A percentile compares a stretch with the other conserved stretches of the same genome.
Evolutionary conservation across 768 basidiomycete species (phyloP).

Genomic region (Austroboletus festivus): DNA sequence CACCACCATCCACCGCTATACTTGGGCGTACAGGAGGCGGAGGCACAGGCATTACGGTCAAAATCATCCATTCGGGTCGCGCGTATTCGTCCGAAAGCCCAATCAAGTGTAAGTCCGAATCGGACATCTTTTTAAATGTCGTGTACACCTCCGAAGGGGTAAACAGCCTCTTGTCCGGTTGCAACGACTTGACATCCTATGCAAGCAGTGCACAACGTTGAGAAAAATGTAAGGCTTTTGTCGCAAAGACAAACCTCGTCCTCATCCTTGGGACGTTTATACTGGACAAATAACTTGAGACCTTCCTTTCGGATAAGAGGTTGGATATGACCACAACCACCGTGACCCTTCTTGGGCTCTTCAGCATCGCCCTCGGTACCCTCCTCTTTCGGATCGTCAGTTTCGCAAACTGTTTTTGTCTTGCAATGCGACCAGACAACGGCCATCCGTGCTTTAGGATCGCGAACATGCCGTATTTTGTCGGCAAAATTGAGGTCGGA

Average conservation of each 20-base stretch:
- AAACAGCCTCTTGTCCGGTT: constrained; percentile 80
- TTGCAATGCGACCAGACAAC: constrained; percentile 86
- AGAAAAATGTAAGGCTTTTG: background rate
- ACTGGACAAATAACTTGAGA: constrained; percentile 89
- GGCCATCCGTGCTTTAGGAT: constrained; percentile 84
- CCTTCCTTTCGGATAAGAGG: constrained; percentile 92
- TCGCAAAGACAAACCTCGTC: constrained; percentile 71
- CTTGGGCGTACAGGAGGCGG: constrained; percentile 97
- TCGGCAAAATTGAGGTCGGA: constrained; percentile 81
- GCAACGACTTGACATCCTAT: constrained; percentile 76
- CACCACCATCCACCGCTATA: constrained; percentile 95
- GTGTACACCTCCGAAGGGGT: constrained; percentile 88
- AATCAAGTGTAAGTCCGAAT: constrained; percentile 81
- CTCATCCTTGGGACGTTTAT: constrained; percentile 92
- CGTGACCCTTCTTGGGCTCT: constrained; percentile 86
- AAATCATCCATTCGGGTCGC: constrained; percentile 98
- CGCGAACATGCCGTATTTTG: constrained; percentile 82
- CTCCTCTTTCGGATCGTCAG: constrained; percentile 87
- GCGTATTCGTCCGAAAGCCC: constrained; percentile 96
- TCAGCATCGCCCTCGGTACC: constrained; percentile 59
- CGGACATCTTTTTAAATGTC: constrained; percentile 93
- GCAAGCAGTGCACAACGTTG: constrained; percentile 3
- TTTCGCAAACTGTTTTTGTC: constrained; percentile 82
- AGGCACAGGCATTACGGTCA: constrained; percentile 96
- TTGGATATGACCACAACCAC: constrained; percentile 94